These are phyloP conservation scores for Tardiomyces depauwii DNA, from an alignment of 1,139 yeast genomes.

Conservation along the genomic window DNA sequence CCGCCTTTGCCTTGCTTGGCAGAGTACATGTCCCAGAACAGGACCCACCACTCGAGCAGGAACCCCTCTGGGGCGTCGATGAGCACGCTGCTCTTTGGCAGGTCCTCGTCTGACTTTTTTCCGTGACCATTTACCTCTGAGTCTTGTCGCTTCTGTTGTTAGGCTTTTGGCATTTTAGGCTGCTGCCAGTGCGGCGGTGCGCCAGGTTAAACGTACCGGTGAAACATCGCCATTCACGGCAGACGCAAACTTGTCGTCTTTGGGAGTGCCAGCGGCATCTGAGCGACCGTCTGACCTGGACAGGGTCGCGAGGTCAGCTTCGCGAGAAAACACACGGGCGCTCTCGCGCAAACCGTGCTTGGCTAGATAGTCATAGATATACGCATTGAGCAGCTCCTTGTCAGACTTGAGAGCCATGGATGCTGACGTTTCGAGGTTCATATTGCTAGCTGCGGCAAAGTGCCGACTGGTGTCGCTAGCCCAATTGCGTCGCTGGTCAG, in stretches of 20 bases:
- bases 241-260: constrained; percentile 30
- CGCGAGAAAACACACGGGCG: constrained; percentile 61
- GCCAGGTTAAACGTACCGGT: background rate
- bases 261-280: constrained; percentile 13
- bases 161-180: background rate
- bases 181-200: too few relatives aligned
- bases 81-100: constrained; percentile 18
- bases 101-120: constrained; percentile 6
- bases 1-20: constrained; percentile 56
- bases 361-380: constrained; percentile 74
- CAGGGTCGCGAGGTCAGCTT: constrained; percentile 41
- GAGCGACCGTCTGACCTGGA: constrained; percentile 2
- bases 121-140: constrained; percentile 39
- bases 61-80: constrained; percentile 75
- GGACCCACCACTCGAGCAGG: constrained; percentile 91
- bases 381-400: constrained; percentile 66
- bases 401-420: constrained; percentile 11
- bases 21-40: constrained; percentile 88
- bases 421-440: background rate
- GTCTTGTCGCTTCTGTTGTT: constrained; percentile 19
- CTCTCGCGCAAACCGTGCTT: constrained; percentile 64
- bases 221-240: background rate
- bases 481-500: too few relatives aligned
- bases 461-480: too few relatives aligned
- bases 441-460: background rate